Conservation (phyloP, 2,329 filamentous ascomycete genomes). For the Setomelanomma holmii region DNA sequence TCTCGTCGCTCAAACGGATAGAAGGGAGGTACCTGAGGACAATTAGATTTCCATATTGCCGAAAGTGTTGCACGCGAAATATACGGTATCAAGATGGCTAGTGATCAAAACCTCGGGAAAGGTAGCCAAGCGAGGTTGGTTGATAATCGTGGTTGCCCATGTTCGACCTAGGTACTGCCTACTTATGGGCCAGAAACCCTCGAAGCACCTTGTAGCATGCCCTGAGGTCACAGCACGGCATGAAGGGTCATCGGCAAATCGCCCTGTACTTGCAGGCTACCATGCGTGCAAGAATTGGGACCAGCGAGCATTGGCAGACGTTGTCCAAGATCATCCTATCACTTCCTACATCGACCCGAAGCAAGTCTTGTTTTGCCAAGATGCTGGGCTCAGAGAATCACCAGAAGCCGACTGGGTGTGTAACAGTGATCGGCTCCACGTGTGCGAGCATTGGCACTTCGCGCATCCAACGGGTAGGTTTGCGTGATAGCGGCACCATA, state of each 20-base stretch:
- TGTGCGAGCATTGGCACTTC: not conserved
- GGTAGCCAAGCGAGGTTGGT: no score
- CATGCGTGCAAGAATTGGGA: slow-evolving; percentile 56
- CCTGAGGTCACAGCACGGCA: no score
- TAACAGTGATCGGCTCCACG: not conserved
- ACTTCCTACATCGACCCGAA: slow-evolving; percentile 29
- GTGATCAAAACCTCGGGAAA: slow-evolving; percentile 68
- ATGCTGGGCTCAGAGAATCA: no score
- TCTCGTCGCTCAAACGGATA: slow-evolving; percentile 66
- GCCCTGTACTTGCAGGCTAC: no score
- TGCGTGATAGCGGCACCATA: not conserved
- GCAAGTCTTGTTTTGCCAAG: no score
- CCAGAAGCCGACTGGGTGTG: not conserved
- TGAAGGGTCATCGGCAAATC: no score
- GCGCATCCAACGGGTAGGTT: not conserved
- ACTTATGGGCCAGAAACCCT: no score
- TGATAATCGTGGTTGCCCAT: no score
- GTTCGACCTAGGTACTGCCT: no score
- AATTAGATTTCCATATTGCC: no score
- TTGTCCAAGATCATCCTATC: slow-evolving; percentile 56
- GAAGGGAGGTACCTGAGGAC: slow-evolving; percentile 64
- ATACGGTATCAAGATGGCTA: slow-evolving; percentile 77
- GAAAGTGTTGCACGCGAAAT: not conserved
- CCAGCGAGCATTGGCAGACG: slow-evolving; percentile 72
- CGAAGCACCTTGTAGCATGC: no score